These are phyloP conservation scores for Colletotrichum aenigma DNA, from an alignment of 2,329 filamentous ascomycete genomes.

Conservation along the genomic window DNA sequence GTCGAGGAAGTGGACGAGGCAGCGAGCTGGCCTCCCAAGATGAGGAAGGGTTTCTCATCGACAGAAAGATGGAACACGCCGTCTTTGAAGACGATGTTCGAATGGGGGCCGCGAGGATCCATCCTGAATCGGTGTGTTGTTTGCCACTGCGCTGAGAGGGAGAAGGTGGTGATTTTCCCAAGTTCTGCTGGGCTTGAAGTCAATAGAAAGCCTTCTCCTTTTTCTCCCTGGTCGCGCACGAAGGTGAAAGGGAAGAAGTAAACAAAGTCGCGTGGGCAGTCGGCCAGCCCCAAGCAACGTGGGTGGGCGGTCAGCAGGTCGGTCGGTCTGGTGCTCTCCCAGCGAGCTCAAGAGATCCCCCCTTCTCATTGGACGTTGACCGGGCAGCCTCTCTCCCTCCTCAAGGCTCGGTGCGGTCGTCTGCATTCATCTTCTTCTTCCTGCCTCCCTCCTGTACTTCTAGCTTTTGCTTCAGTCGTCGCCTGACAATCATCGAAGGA, in stretches of 20 bases:
- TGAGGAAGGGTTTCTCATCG: slow-evolving; percentile 31
- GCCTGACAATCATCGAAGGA: not conserved
- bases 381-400: not conserved
- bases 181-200: too few species aligned
- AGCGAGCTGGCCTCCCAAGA: slow-evolving; percentile 32
- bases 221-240: too few species aligned
- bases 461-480: not conserved
- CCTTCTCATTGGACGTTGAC: not conserved
- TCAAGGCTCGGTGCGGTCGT: not conserved
- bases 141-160: too few species aligned
- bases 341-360: not conserved
- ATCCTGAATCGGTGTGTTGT: too few species aligned
- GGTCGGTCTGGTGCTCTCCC: not conserved
- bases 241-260: not conserved
- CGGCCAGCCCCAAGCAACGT: not conserved
- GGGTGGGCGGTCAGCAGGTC: not conserved
- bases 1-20: slow-evolving; percentile 26
- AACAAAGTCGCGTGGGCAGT: not conserved
- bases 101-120: too few species aligned
- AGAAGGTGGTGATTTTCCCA: too few species aligned
- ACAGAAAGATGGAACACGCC: slow-evolving; percentile 31
- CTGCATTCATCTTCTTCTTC: not conserved
- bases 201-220: too few species aligned
- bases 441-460: not conserved
- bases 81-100: not conserved